Base-by-base conservation (phyloP, 805 yeast genomes). In the Sugiyamaella boreocaroliniensis region DNA sequence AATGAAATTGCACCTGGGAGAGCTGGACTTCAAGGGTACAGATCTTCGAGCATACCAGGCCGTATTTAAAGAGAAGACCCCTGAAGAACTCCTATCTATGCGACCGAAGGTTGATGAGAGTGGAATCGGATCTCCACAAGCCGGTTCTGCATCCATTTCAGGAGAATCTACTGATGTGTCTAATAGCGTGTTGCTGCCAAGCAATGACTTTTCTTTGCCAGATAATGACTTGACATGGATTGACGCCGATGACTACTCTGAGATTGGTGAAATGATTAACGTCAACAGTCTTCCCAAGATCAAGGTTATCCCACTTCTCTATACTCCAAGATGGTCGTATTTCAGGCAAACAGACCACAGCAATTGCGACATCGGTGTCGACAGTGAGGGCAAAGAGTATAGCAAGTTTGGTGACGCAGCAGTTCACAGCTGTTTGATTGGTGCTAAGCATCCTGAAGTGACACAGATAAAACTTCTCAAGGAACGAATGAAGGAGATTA, bases 201-300 rank as follows among this genome's bases (percentile, higher is more conserved):
- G 60, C 34, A 58, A 66, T 50, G 58, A 66, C 42, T 60, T 65
- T 8, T 49, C 61, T n/a, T 45, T 37, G 15, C 19, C 16, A 2
- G 71, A 67, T 44, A 60, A 66, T 29, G 72, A 68, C 50, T 58
- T 66, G 4, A 62, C 69, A 2, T 89, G 97, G 97, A 72, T 80
- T 47, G 95, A 89, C 61, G 68, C 73, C 19, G 85, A 85, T 53
- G 97, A 89, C 64, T 89, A 79, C 59, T 71, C 79, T 10, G 97
- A 89, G 59, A 63, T 89, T 43, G 86, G 85, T 54, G 60, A 62
- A 37, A 58, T 59, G 12, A 48, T 58, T 8, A 57, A 57, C 18
- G 51, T 58, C 5, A 57, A 48, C 18, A 56, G 60, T 19, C 26
- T 64, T 40, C 66, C 73, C 2, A 60, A 63, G 58, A 72, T 88